Evolutionary conservation across 169 alveolate genomes (phyloP), one percentile per base, ranked within the genome.

Genomic region (Plasmodium berghei): DNA sequence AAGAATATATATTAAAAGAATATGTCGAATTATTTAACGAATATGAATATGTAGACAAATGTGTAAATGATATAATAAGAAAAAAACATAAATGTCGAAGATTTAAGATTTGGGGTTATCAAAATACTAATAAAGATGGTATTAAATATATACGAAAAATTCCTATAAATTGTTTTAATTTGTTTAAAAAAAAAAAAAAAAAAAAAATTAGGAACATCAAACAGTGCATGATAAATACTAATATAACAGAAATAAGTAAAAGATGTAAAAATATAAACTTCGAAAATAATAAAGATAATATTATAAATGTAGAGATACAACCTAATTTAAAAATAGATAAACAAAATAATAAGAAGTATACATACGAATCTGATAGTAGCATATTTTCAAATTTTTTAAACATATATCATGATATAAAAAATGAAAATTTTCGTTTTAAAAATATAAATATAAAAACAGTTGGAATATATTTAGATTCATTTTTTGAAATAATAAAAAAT

Each of bases 401-500:
- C 52, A 54, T 66, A 18, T 58, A 83, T 12, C 6, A 14, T 34
- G 72, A 54, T 34, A 28, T n/a, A 20, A 34, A 63, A n/a, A 22
- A 46, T 14, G n/a, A 24, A 0, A 9, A 18, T 5, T 2, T 18
- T 5, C 45, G 49, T 24, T 40, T 66, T 34, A 67, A 46, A 12
- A 80, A 66, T 20, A 40, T 24, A 3, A 54, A 71, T 16, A 8
- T n/a, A 59, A 67, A 40, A n/a, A 80, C 72, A 16, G 66, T 80
- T 12, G 90, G 90, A 40, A 45, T 80, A 46, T 64, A 70, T 14
- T 34, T 80, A n/a, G 46, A 28, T 0, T 71, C 66, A 40, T 80
- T 80, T 66, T 80, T 49, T 46, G 80, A 80, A 6, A 62, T 59
- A 9, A 40, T 80, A 45, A 71, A 80, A 58, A 83, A 80, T 66